These are phyloP conservation scores for Hypoxylon sp. DNA, from an alignment of 2,329 filamentous ascomycete genomes.

Conservation along the genomic window DNA sequence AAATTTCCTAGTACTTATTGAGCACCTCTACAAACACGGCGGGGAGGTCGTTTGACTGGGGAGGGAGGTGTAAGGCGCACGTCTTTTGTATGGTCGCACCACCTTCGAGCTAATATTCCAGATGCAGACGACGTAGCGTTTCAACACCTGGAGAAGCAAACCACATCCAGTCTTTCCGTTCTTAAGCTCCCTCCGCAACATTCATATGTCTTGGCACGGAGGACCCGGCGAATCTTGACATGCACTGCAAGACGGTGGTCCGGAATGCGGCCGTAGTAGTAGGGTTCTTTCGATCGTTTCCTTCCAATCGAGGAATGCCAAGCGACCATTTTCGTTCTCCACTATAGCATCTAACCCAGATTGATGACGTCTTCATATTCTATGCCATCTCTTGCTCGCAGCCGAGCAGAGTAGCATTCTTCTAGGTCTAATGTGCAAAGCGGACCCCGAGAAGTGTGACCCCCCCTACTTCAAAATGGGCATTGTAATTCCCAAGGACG, in stretches of 20 bases:
- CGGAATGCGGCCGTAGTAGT: not conserved
- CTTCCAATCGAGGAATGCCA: slow-evolving; percentile 6
- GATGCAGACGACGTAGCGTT: slow-evolving; percentile 17
- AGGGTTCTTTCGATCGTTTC: slow-evolving; percentile 1
- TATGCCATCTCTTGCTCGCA: not conserved
- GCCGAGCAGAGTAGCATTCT: not conserved
- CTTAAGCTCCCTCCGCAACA: slow-evolving; percentile 5
- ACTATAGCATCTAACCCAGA: slow-evolving; percentile 16
- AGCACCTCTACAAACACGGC: slow-evolving; percentile 9
- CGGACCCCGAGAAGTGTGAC: slow-evolving; percentile 4
- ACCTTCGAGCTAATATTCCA: slow-evolving; percentile 5
- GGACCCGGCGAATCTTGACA: slow-evolving; percentile 20
- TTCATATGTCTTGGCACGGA: not conserved
- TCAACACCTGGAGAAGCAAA: slow-evolving; percentile 9
- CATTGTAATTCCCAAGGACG: slow-evolving; percentile 4
- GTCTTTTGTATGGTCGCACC: slow-evolving; percentile 9
- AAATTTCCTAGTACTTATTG: slow-evolving; percentile 11
- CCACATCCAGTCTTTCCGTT: not conserved
- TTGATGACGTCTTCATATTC: slow-evolving; percentile 7
- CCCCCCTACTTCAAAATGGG: slow-evolving; percentile 1
- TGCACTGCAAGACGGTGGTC: not conserved
- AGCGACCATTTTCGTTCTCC: slow-evolving; percentile 5
- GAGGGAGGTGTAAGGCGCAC: slow-evolving; percentile 14
- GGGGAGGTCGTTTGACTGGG: not conserved
- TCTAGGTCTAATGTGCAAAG: not conserved